Conservation (phyloP, 192 early-diverging fungal genomes). For the Entomortierella lignicola region DNA sequence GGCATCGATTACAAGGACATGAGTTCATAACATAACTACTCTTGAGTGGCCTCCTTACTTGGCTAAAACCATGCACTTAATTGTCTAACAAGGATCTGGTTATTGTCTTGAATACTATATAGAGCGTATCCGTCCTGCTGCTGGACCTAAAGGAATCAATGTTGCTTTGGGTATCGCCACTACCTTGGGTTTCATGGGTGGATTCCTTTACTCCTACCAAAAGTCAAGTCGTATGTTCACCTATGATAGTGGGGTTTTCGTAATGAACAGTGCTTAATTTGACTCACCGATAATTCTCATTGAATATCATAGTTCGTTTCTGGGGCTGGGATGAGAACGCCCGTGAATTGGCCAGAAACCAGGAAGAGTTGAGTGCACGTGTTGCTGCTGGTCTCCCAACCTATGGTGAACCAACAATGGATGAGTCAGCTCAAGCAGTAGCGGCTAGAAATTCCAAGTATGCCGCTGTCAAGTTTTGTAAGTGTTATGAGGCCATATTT, state of each 20-base stretch:
- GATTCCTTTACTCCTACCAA: slow-evolving; percentile 85
- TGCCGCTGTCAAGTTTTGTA: slow-evolving; percentile 73
- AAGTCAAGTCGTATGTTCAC: slow-evolving; percentile 73
- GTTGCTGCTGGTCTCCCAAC: slow-evolving; percentile 75
- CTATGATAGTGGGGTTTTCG: not conserved
- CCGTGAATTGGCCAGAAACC: slow-evolving; percentile 78
- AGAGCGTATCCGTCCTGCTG: slow-evolving; percentile 64
- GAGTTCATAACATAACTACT: too few relatives aligned
- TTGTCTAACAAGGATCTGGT: not conserved
- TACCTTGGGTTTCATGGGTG: slow-evolving; percentile 66
- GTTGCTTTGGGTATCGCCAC: slow-evolving; percentile 66
- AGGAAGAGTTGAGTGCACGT: slow-evolving; percentile 69
- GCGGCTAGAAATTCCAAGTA: slow-evolving; percentile 75
- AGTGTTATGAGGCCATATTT: slow-evolving; percentile 1
- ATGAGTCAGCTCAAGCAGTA: slow-evolving; percentile 66
- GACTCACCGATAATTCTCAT: too few relatives aligned
- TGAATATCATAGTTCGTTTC: slow-evolving; percentile 76
- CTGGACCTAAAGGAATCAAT: slow-evolving; percentile 56
- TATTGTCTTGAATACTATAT: slow-evolving; percentile 45
- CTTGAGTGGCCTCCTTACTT: not conserved
- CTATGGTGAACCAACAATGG: slow-evolving; percentile 69
- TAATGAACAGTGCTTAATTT: too few relatives aligned
- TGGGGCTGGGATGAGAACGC: slow-evolving; percentile 93
- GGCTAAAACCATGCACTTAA: too few relatives aligned
- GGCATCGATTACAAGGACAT: too few relatives aligned